A percentile compares a stretch with the other conserved stretches of the same genome.
Conservation (phyloP, 2,329 filamentous ascomycete species). For the Cladosporium austrohemisphaericum region DNA sequence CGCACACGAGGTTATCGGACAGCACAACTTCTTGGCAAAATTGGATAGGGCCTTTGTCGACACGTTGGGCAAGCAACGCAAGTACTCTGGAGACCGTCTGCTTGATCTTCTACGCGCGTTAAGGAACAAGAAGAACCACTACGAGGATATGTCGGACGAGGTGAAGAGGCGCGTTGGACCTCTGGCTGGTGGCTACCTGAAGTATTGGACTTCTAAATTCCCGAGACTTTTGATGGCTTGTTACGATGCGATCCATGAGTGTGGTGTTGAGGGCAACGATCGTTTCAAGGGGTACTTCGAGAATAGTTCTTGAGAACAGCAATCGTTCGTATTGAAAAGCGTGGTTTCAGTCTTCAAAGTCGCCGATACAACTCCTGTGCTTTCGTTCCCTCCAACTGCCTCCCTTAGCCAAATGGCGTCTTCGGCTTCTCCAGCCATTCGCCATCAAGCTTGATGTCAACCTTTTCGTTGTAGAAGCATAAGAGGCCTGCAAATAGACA, state of each 20-base stretch:
- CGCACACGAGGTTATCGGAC: slow-evolving; percentile 44
- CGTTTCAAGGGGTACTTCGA: slow-evolving; percentile 70
- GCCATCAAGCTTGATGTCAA: slow-evolving; percentile 57
- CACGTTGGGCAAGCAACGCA: slow-evolving; percentile 86
- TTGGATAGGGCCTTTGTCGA: slow-evolving; percentile 82
- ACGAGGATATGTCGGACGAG: slow-evolving; percentile 86
- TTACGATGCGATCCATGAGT: slow-evolving; percentile 68
- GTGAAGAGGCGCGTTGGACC: slow-evolving; percentile 69
- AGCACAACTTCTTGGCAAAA: slow-evolving; percentile 70
- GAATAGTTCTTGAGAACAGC: background rate
- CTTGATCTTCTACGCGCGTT: slow-evolving; percentile 84
- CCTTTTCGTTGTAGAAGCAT: slow-evolving; percentile 67
- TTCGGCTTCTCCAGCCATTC: slow-evolving; percentile 30
- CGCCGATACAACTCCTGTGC: too few relatives aligned
- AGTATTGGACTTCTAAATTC: slow-evolving; percentile 78
- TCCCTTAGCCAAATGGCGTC: slow-evolving; percentile 25
- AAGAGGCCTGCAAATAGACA: slow-evolving; percentile 20
- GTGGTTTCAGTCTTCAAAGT: too few relatives aligned
- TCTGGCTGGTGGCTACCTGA: slow-evolving; percentile 71
- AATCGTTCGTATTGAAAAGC: background rate
- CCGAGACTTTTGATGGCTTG: slow-evolving; percentile 74
- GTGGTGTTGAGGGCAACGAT: slow-evolving; percentile 60
- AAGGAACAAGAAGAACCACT: slow-evolving; percentile 96
- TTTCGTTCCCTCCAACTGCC: background rate
- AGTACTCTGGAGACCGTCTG: slow-evolving; percentile 81